These are phyloP conservation scores for Pleurotus pulmonarius DNA, from an alignment of 768 basidiomycete genomes.

Conservation along the genomic window DNA sequence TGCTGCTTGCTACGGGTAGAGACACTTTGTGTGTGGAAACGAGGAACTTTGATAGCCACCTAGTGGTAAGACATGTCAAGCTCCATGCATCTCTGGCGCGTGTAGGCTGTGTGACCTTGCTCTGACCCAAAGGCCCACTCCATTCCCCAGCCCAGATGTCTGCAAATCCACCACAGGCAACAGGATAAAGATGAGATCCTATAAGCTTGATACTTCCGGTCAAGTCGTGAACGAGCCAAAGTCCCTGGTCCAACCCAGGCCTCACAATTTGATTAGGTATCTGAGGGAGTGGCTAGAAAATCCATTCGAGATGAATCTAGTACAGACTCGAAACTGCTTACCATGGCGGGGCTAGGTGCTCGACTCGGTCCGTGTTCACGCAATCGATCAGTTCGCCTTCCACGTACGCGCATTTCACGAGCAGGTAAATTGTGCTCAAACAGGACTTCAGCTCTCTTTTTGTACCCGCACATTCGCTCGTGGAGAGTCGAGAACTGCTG, in stretches of 20 bases:
- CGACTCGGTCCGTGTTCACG: neutral
- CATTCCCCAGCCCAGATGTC: conserved; percentile 3
- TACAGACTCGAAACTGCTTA: neutral
- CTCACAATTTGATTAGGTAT: neutral
- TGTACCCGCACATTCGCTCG: neutral
- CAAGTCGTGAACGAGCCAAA: neutral
- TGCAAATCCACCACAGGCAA: conserved; percentile 1
- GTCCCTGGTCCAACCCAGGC: neutral
- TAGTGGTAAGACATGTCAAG: neutral
- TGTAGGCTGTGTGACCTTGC: too few species aligned
- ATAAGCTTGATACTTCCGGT: neutral
- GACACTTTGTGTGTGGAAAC: neutral
- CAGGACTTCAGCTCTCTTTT: neutral
- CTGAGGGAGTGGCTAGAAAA: neutral
- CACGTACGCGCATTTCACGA: neutral
- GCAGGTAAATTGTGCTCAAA: neutral
- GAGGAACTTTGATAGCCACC: conserved; percentile 5
- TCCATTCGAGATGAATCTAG: neutral
- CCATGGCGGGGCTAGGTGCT: neutral
- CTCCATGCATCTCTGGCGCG: too few species aligned
- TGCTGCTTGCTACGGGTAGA: neutral
- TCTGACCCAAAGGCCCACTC: neutral
- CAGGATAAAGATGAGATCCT: neutral
- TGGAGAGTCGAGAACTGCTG: neutral
- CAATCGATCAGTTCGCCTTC: neutral